These are phyloP conservation scores for Lachnellula occidentalis DNA, from an alignment of 2,329 filamentous ascomycete species.

Conservation along the genomic window DNA sequence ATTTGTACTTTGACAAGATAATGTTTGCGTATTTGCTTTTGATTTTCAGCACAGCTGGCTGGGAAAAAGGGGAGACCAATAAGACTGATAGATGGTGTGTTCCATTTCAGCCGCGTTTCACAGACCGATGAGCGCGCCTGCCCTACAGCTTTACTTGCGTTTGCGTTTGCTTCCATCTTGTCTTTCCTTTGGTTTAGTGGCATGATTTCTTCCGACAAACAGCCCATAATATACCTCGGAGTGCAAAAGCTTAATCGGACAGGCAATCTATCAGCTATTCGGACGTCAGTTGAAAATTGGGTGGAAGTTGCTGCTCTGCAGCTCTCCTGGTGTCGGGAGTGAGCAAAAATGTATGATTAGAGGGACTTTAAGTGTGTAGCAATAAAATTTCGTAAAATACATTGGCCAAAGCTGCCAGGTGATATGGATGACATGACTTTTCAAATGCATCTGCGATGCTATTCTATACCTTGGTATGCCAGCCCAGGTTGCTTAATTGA, in stretches of 20 bases:
- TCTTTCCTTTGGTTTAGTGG: background rate
- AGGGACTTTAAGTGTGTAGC: constrained; percentile 1
- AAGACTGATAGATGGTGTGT: background rate
- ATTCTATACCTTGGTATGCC: no score
- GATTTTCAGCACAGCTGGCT: background rate
- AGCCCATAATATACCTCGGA: background rate
- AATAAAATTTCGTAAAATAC: background rate
- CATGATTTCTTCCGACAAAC: background rate
- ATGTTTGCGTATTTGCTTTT: background rate
- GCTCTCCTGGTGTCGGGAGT: background rate
- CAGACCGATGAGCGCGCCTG: background rate
- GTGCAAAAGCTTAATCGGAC: background rate
- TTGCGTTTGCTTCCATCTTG: background rate
- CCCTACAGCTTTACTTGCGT: background rate
- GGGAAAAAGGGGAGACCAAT: background rate
- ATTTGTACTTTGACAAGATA: constrained; percentile 7
- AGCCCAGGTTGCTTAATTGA: no score
- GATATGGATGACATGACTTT: no score
- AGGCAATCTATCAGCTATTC: background rate
- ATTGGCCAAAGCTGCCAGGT: background rate
- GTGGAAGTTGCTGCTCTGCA: constrained; percentile 3
- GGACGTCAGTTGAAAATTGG: constrained; percentile 5
- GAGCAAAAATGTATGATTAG: constrained; percentile 5
- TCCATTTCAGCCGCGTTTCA: background rate
- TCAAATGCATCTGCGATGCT: no score